phyloP scores from a whole-genome alignment of 495 filamentous ascomycete species.

The Aspergillus avenaceus region DNA sequence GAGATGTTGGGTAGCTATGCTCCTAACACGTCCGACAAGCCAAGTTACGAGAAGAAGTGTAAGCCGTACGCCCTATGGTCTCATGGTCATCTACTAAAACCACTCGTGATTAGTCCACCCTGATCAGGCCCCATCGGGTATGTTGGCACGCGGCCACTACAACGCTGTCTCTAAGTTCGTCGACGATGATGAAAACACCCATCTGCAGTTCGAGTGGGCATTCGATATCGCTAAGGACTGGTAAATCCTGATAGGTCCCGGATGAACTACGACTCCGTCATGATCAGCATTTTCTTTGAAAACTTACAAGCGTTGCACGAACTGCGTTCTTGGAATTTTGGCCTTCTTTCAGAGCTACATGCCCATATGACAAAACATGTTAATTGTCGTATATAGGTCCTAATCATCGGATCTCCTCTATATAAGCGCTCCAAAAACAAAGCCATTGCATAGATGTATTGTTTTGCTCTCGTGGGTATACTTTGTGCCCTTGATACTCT shows the following conservation, averaged over 20 bases:
- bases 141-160: conserved; percentile 83
- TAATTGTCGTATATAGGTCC: neutral
- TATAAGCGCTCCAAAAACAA: neutral
- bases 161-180: conserved; percentile 80
- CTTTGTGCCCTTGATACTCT: neutral
- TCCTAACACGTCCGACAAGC: conserved; percentile 80
- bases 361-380: neutral
- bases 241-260: conserved; percentile 31
- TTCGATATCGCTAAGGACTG: conserved; percentile 96
- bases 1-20: conserved; percentile 97
- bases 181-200: conserved; percentile 83
- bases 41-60: conserved; percentile 87
- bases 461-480: neutral
- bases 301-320: conserved; percentile 16
- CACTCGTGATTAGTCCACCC: conserved; percentile 64
- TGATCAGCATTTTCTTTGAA: conserved; percentile 10
- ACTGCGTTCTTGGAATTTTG: conserved; percentile 10
- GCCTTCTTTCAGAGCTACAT: neutral
- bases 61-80: conserved; percentile 29
- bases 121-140: conserved; percentile 86
- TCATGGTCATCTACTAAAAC: neutral
- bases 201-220: conserved; percentile 87
- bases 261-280: conserved; percentile 1
- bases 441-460: conserved; percentile 1
- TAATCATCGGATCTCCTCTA: neutral